Evolutionary conservation across 345 rosid genomes (phyloP), one percentile per base, ranked within the genome.

Genomic region (Populus deltoides): DNA sequence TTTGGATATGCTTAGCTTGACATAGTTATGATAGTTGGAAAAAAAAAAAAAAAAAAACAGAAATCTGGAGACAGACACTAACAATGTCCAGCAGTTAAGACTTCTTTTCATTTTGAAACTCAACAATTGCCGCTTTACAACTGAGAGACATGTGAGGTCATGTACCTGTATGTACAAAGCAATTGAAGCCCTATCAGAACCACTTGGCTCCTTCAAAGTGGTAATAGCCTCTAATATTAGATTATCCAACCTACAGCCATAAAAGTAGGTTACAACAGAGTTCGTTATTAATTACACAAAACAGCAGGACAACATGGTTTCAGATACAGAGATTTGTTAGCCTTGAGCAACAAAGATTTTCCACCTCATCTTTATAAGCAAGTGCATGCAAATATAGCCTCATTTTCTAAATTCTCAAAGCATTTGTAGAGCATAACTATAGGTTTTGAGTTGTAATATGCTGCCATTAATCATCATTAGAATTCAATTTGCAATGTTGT

Each of bases 151-250:
- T 27, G 66, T 71, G 65, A 55, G 68, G 43, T 35, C n/a, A 39
- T 38, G 63, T 80, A 94, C 98, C 97, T 94, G 94, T 82, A 94
- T 91, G 86, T 88, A 93, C 79, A 77, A 22, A 49, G 92, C 87
- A 83, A 94, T 92, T 15, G 97, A 87, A 79, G 91, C 88, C 83
- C 90, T 85, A 78, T 94, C 98, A 77, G 95, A 93, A 84, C 97
- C 97, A 71, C 87, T 84, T 38, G 89, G 86, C 79, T 91, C 97
- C 87, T 86, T 92, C 98, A 94, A 85, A 81, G 86, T 84, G 12
- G 90, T 80, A 67, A 94, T 89, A 53, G 97, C 97, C 77, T 94
- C 98, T 72, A 90, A 74, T 73, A 94, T 90, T 69, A 92, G 86
- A 80, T 84, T 89, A 69, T 91, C 97, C 94, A 92, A 82, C 89